Conservation (phyloP, 805 yeast species). For the Scheffersomyces amazonensis region DNA sequence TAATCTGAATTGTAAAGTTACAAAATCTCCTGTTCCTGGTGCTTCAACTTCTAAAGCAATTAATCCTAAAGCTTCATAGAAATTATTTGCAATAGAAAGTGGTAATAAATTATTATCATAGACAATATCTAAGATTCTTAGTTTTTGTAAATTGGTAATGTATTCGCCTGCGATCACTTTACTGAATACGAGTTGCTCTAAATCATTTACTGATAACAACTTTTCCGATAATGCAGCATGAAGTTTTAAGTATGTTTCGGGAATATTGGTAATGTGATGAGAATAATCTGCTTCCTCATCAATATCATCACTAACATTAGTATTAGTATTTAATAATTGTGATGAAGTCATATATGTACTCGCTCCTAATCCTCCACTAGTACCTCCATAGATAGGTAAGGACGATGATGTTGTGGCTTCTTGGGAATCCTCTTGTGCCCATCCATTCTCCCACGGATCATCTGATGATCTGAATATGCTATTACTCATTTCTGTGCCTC, state of each 20-base stretch:
- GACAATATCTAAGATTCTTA: conserved; percentile 29
- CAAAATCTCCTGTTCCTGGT: conserved; percentile 42
- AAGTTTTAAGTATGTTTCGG: conserved; percentile 26
- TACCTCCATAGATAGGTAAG: neutral
- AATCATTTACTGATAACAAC: conserved; percentile 21
- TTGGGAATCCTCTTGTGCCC: conserved; percentile 21
- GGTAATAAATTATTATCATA: conserved; percentile 36
- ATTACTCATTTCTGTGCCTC: too few species aligned
- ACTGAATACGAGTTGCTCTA: conserved; percentile 25
- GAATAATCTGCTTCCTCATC: neutral
- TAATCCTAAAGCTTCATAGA: conserved; percentile 37
- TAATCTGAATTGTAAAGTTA: conserved; percentile 37
- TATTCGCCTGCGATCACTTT: conserved; percentile 23
- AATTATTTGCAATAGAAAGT: conserved; percentile 22
- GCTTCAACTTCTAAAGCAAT: conserved; percentile 39
- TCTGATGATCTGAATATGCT: conserved; percentile 7
- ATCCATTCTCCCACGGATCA: conserved; percentile 42
- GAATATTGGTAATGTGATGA: conserved; percentile 17
- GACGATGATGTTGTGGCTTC: conserved; percentile 3
- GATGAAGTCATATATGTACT: conserved; percentile 23
- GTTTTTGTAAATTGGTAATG: conserved; percentile 28
- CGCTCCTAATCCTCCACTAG: conserved; percentile 4
- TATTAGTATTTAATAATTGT: conserved; percentile 13
- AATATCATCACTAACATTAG: neutral
- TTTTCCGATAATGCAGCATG: conserved; percentile 13